These are phyloP conservation scores for Bacidia gigantensis DNA, from an alignment of 495 filamentous ascomycete genomes.

Conservation along the genomic window DNA sequence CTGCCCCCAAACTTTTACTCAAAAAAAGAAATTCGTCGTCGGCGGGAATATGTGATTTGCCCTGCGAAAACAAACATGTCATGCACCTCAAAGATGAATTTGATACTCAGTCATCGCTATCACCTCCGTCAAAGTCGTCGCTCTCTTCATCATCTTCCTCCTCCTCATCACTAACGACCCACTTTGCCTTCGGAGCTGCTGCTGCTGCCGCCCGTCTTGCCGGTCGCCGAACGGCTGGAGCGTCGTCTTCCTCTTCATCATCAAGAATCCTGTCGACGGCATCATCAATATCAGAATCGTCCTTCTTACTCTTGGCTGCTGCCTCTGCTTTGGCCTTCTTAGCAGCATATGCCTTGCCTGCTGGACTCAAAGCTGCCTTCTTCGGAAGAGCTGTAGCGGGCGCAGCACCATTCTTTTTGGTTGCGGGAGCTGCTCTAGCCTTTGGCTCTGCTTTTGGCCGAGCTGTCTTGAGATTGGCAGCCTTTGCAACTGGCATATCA, in stretches of 20 bases:
- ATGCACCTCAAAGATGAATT: too few relatives aligned
- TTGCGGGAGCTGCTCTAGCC: slow-evolving; percentile 24
- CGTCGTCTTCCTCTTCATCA: slow-evolving; percentile 29
- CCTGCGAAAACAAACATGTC: too few relatives aligned
- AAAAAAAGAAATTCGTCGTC: too few relatives aligned
- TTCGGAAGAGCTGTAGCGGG: slow-evolving; percentile 30
- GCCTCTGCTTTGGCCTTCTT: slow-evolving; percentile 49
- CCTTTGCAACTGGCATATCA: slow-evolving; percentile 21
- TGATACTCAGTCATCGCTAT: slow-evolving; percentile 17
- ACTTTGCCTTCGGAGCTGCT: slow-evolving; percentile 13
- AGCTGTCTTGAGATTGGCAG: slow-evolving; percentile 24
- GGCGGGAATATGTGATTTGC: too few relatives aligned
- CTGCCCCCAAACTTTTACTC: too few relatives aligned
- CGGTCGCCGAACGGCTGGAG: slow-evolving; percentile 9
- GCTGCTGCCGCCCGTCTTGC: slow-evolving; percentile 16
- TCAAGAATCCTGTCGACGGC: slow-evolving; percentile 36
- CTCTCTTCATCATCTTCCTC: slow-evolving; percentile 17
- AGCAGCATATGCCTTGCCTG: slow-evolving; percentile 68
- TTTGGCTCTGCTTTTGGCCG: slow-evolving; percentile 17
- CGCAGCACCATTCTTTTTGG: slow-evolving; percentile 22
- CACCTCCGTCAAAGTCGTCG: slow-evolving; percentile 15
- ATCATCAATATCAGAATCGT: slow-evolving; percentile 27
- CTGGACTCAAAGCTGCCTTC: slow-evolving; percentile 46
- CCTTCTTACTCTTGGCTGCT: slow-evolving; percentile 25
- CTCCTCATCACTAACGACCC: slow-evolving; percentile 19